These are phyloP conservation scores for Phytophthora ohioensis DNA, from an alignment of 352 stramenopile genomes.

Conservation along the genomic window DNA sequence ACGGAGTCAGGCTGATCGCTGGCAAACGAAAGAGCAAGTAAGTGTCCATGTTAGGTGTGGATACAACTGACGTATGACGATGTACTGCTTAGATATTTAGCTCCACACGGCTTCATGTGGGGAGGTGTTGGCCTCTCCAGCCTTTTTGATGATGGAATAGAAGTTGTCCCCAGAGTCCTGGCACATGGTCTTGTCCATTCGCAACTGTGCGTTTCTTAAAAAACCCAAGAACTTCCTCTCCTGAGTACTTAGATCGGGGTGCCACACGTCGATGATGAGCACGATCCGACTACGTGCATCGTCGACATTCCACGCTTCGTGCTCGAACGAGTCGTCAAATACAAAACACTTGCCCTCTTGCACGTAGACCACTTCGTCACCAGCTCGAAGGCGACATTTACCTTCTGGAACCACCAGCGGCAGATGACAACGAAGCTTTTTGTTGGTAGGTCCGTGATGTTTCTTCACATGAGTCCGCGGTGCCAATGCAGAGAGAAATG, in stretches of 20 bases:
- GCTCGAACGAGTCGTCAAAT: constrained; percentile 99
- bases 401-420: constrained; percentile 82
- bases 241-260: constrained; percentile 89
- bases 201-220: constrained; percentile 73
- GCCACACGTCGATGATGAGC: constrained; percentile 96
- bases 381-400: constrained; percentile 75
- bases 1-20: constrained; percentile 28
- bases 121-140: constrained; percentile 47
- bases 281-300: constrained; percentile 87
- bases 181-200: constrained; percentile 61
- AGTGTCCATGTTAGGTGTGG: constrained; percentile 14
- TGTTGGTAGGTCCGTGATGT: constrained; percentile 92
- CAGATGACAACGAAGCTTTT: constrained; percentile 91
- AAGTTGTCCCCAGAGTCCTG: constrained; percentile 64
- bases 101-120: constrained; percentile 58
- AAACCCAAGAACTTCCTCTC: constrained; percentile 93
- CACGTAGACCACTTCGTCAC: constrained; percentile 71
- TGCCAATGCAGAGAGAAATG: constrained; percentile 90
- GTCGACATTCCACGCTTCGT: constrained; percentile 98
- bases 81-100: constrained; percentile 27
- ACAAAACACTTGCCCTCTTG: constrained; percentile 94
- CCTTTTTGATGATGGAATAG: constrained; percentile 74
- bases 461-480: constrained; percentile 81
- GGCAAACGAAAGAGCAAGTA: constrained; percentile 1
- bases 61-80: constrained; percentile 18